Evolutionary conservation across 2,329 filamentous ascomycete species (phyloP), one percentile per base, ranked within the genome.

Genomic region (Fusarium buharicum): DNA sequence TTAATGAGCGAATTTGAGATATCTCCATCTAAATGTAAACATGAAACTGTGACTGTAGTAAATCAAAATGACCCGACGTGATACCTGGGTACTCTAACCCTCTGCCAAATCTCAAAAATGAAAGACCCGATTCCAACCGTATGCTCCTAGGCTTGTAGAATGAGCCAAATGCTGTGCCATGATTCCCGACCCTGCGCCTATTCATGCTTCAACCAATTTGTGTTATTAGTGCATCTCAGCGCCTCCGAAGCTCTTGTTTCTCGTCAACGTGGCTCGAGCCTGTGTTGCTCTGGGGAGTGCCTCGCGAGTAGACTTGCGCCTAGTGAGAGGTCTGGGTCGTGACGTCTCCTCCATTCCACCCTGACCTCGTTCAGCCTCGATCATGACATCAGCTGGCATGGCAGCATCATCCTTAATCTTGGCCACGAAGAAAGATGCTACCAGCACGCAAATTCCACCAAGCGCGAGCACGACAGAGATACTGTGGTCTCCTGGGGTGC

Each of bases 401-500:
- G 74, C 72, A 14, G 77, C 70, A 39, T 89, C 86, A 69, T 93
- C 90, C 34, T 83, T 80, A 31, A 95, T 86, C 55, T 83, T 81
- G 46, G 83, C 80, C 11, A 92, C 89, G 72, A 94, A 84, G 67
- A 84, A 91, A 6, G 90, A 92, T 6, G 94, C 91, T 4, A 90
- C 78, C 43, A 97, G 74, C 2, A 93, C 91, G 61, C 90, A 91
- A 38, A 90, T 76, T 3, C 93, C 94, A 2, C 93, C 93, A 51
- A 96, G 88, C 17, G 93, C 86, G 68, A 98, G 79, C 37, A 97
- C 92, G 79, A 94, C 92, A 14, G 89, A 88, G 45, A 97, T 91
- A 74, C 91, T 96, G 64, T 90, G 87, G 77, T 98, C 94, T 30
- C 92, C 93, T 0, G 92, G 90, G 5, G 84, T 86, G 5, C 93